Evolutionary conservation across 768 basidiomycete genomes (phyloP), one percentile per base, ranked within the genome.

Genomic region (Pisolithus albus): DNA sequence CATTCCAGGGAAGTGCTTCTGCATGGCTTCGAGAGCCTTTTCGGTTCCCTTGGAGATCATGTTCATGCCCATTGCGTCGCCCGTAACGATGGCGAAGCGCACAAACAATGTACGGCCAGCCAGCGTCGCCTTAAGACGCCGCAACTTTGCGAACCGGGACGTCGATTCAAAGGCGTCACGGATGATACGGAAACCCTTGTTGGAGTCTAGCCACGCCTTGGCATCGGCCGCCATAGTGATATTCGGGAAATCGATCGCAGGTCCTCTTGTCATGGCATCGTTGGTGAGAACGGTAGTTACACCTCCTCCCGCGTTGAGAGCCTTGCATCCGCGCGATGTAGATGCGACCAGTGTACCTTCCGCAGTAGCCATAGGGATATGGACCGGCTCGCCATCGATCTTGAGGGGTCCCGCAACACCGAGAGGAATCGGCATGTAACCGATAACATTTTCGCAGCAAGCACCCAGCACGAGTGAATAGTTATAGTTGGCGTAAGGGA

Each of bases 61-160:
- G 76, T 99, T 99, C 96, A 99, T 99, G n/a, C 96, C 96, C 95
- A 98, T 99, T 38, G 96, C 95, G 62, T 98, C 95, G 28, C 94
- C 96, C 0, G 96, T 98, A 50, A 82, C 83, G 11, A 93, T 96
- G 52, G 88, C 88, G 64, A 99, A 97, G 44, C 96, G 82, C 19
- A 97, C 84, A 64, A 84, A 99, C 37, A 99, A 72, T 38, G 92
- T 95, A 39, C 96, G 81, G 4, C 96, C 96, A 7, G 96, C 96
- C 67, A 98, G 72, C 6, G 86, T 88, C 44, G 84, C 84, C 77
- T 95, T 95, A 59, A 98, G 74, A 50, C 77, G 78, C 70, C 86
- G 83, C 48, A 99, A 68, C 64, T 85, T 81, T 4, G 93, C 95
- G 63, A 97, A 99, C 44, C 96, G 79, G 9, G 90, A 92, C 1